Percentiles rank a stretch among this genome's conserved stretches.
Conservation (phyloP, 306 rosid genomes). For the Ormosia semicastrata region DNA sequence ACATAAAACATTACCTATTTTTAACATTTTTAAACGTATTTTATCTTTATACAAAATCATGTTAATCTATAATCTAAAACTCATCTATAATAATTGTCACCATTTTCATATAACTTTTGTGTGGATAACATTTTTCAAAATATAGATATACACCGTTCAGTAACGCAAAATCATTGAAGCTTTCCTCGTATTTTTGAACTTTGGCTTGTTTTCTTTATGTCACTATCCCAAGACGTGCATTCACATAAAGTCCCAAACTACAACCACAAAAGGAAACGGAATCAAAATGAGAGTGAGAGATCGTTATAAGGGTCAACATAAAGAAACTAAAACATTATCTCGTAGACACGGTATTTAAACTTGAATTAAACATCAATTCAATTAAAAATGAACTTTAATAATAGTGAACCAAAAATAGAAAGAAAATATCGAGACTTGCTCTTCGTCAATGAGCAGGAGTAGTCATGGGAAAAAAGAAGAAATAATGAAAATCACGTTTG, state of each 20-base stretch:
- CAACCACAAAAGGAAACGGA: slow-evolving; percentile 26
- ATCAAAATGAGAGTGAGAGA: slow-evolving; percentile 23
- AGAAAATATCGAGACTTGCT: not conserved
- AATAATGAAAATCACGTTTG: too few species aligned
- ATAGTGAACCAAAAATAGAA: not conserved
- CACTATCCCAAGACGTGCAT: slow-evolving; percentile 40
- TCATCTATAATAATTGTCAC: too few species aligned
- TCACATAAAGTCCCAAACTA: slow-evolving; percentile 16
- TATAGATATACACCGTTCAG: not conserved
- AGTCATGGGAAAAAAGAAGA: not conserved
- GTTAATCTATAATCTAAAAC: too few species aligned
- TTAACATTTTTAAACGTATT: too few species aligned
- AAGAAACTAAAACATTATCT: slow-evolving; percentile 4
- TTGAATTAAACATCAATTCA: not conserved
- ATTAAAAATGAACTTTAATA: not conserved
- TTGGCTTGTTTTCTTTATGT: slow-evolving; percentile 21
- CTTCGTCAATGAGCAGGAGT: not conserved
- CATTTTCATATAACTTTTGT: not conserved
- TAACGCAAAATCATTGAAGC: not conserved
- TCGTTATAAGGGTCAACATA: slow-evolving; percentile 24
- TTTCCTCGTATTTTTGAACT: slow-evolving; percentile 19
- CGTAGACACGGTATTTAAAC: not conserved
- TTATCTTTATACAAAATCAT: too few species aligned
- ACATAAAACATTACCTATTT: not conserved
- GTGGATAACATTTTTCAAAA: not conserved